Evolutionary conservation across 805 yeast genomes (phyloP), one percentile per base, ranked within the genome.

Genomic region (Starmerella etchellsii): DNA sequence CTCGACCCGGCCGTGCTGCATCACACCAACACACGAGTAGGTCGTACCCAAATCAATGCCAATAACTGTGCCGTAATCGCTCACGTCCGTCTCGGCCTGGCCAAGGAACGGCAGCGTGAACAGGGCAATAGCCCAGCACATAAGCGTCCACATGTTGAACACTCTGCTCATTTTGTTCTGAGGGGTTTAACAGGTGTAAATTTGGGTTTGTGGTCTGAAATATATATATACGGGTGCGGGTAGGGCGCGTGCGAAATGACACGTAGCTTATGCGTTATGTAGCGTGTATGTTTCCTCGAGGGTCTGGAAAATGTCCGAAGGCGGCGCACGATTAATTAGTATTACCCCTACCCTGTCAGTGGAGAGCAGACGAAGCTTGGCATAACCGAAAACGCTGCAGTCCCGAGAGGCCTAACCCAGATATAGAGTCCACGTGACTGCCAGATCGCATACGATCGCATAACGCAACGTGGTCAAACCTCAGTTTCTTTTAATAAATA

Each of bases 21-120:
- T 74, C 36, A 74, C 84, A 53, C 95, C 96, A 42, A 87, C 96
- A 76, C 96, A 87, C 1, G 95, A 85, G 68, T 87, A 87, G 2
- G 96, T 87, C 47, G 96, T 87, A 63, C 98, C 98, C 67, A 88
- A 73, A 70, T 88, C 97, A 59, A 88, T 88, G 67, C 97, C 94
- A 53, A 82, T 81, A 36, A 81, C 88, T 31, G 67, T 61, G 28
- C 67, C 67, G 43, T 63, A 62, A 53, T 53, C 57, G 40, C 59
- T 60, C 32, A 59, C 64, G 40, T 62, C 65, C 11, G 50, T 20
- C 7, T 13, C 18, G 10, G 37, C 30, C 9, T 37, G 16, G 34
- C 58, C 53, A 36, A 58, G 19, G 45, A 62, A 53, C 14, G 67
- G 67, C 44, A 60, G 56, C 43, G 53, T 46, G 41, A 61, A 46